Base-by-base conservation (phyloP, 129 eudicot species). In the Pulicaria dysenterica region DNA sequence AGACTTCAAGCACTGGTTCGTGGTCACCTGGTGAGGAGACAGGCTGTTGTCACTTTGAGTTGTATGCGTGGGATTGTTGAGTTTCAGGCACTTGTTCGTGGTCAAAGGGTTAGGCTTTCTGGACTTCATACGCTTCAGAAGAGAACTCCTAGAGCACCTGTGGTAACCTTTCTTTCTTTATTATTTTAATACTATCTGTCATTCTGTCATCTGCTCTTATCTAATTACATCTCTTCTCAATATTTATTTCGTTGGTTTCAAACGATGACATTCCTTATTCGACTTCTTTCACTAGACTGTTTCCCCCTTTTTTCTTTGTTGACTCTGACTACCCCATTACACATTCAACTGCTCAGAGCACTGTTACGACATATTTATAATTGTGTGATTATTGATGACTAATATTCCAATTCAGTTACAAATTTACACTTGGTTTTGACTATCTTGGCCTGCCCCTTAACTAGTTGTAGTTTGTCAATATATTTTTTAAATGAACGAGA, bases 1-100 rank as follows among this genome's bases (percentile, higher is more conserved):
- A 91, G 95, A 85, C 77, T 88, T 42, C 97, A 91, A 84, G 97
- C 95, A 56, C 84, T 91, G 37, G 89, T 88, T 77, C 92, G 97
- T 56, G 97, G 97, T 57, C 95, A 91, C 67, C 79, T 91, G 73
- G 95, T 88, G n/a, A 75, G 97, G 72, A 88, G 95, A 59, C 97
- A 91, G 74, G 97, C 97, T 40, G 89, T 83, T 81, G 90, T 90
- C 58, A 91, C 97, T 61, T 80, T 91, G 78, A 74, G 75, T 49
- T 91, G 90, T 79, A 83, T 88, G 97, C 87, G 84, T 34, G 88
- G 89, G 24, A 85, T 91, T 80, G 88, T 91, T 17, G 86, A 80
- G 83, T 74, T 91, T 43, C 97, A 91, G 79, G 97, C 97, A 72
- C 67, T 88, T 65, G 88, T 80, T 80, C 95, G 95, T 78, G 97